Base-by-base conservation (phyloP, 495 filamentous ascomycete species). In the Penicillium chermesinum region DNA sequence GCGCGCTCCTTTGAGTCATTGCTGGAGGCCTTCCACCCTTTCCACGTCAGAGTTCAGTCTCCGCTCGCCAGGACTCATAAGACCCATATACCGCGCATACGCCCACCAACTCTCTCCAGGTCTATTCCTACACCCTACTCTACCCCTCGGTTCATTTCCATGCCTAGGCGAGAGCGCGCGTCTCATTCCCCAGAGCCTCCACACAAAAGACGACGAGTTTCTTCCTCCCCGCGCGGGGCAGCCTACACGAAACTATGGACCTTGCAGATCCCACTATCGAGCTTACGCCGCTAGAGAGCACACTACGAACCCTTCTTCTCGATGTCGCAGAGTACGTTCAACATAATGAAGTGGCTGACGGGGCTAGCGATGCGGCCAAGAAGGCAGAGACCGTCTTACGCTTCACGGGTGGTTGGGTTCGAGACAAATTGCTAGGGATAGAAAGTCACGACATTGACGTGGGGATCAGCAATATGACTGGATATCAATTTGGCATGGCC, bases 341-440 rank as follows among this genome's bases (percentile, higher is more conserved):
- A 48, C 59, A 78, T 13, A 57, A 71, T 22, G 74, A 77, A 41
- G 73, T 32, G 1, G 49, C 20, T n/a, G 45, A 59, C 46, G 46
- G 13, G 1, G 20, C 1, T 6, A 50, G 27, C 16, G 40, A 57
- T 42, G 44, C 16, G 1, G 21, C 2, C 3, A 52, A 62, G 16
- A 34, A 54, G 12, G 55, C 63, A 0, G 50, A 59, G n/a, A 69
- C 66, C 0, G 63, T 72, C 3, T 52, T 99, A 14, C 86, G 93
- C 10, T 96, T 91, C 68, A 91, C 94, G 10, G 93, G 93, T 34
- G 93, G 93, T n/a, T 99, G 93, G 93, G 94, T 99, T 20, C 83
- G 93, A 33, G 93, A 99, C 74, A 97, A 96, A 74, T 77, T 99
- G 7, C 76, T 99, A 1, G 87, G 85, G 7, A 70, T 84, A 19